Evolutionary conservation across 108 stramenopile genomes (phyloP).

Genomic region (Cylindrotheca closterium): DNA sequence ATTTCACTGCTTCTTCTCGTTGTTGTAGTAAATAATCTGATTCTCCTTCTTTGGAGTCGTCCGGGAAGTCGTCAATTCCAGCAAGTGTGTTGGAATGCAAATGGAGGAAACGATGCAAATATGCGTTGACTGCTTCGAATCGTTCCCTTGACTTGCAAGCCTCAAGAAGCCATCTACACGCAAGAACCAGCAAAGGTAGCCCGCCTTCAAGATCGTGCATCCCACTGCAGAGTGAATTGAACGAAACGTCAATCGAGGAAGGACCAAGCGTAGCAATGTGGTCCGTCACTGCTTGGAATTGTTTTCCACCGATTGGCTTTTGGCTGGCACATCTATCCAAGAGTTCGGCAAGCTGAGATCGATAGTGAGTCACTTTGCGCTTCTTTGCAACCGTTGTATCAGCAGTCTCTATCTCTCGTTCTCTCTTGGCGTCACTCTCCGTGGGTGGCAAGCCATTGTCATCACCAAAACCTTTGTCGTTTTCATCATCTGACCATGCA

Average conservation of each 20-base stretch:
- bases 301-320: not conserved
- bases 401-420: conserved; percentile 15
- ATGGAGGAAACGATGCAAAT: conserved; percentile 81
- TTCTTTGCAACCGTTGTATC: conserved; percentile 34
- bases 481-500: conserved; percentile 77
- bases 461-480: conserved; percentile 29
- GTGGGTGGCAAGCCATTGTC: conserved; percentile 18
- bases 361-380: conserved; percentile 51
- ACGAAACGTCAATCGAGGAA: conserved; percentile 91
- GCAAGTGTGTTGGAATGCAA: conserved; percentile 69
- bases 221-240: conserved; percentile 81
- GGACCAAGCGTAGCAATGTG: conserved; percentile 78
- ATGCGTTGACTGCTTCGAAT: conserved; percentile 87
- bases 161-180: conserved; percentile 73
- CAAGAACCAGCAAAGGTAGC: conserved; percentile 63
- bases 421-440: conserved; percentile 13
- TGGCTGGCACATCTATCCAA: conserved; percentile 47
- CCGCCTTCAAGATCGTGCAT: conserved; percentile 85
- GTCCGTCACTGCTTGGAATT: conserved; percentile 59
- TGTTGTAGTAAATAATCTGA: conserved; percentile 25
- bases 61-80: conserved; percentile 45
- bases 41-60: conserved; percentile 18
- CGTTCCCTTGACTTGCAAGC: conserved; percentile 68
- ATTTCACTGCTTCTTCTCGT: conserved; percentile 42
- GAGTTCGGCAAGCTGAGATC: conserved; percentile 71